phyloP scores from a whole-genome alignment of 306 rosid species.

The Trifolium pratense region DNA sequence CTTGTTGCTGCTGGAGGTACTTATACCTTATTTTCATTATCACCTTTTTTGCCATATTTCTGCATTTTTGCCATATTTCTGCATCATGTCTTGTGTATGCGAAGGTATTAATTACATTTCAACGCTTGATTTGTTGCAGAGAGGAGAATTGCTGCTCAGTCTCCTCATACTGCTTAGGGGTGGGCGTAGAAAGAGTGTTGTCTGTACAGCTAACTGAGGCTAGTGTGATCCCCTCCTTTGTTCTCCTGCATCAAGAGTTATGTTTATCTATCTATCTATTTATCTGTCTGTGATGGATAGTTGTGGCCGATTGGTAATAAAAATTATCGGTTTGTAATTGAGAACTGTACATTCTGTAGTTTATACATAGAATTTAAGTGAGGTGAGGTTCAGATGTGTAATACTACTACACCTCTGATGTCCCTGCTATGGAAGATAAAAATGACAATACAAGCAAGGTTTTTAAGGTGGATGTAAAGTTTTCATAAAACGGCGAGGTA shows the following conservation, averaged over 20 bases:
- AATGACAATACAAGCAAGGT: constrained; percentile 59
- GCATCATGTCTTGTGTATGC: neutral
- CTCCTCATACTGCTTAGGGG: constrained; percentile 71
- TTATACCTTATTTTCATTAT: neutral
- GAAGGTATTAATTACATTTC: neutral
- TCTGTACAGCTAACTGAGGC: constrained; percentile 99
- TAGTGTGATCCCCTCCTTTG: constrained; percentile 61
- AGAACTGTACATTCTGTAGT: constrained; percentile 87
- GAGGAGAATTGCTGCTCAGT: constrained; percentile 96
- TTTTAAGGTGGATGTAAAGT: constrained; percentile 61
- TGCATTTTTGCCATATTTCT: too few relatives aligned
- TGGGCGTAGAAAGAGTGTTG: constrained; percentile 51
- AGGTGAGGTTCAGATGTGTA: constrained; percentile 17
- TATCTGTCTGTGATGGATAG: neutral
- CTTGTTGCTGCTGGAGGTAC: constrained; percentile 99
- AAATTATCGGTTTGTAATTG: constrained; percentile 72
- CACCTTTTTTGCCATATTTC: neutral
- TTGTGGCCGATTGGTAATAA: constrained; percentile 58
- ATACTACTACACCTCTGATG: constrained; percentile 7
- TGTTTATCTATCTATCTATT: constrained; percentile 31
- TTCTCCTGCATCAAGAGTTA: constrained; percentile 43
- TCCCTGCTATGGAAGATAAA: constrained; percentile 60
- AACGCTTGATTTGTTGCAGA: constrained; percentile 56
- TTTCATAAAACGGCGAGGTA: constrained; percentile 64
- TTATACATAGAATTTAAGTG: constrained; percentile 64